Percentiles rank a stretch among this genome's conserved stretches.
Evolutionary conservation across 345 rosid genomes (phyloP).

Genomic region (Kernera saxatilis): DNA sequence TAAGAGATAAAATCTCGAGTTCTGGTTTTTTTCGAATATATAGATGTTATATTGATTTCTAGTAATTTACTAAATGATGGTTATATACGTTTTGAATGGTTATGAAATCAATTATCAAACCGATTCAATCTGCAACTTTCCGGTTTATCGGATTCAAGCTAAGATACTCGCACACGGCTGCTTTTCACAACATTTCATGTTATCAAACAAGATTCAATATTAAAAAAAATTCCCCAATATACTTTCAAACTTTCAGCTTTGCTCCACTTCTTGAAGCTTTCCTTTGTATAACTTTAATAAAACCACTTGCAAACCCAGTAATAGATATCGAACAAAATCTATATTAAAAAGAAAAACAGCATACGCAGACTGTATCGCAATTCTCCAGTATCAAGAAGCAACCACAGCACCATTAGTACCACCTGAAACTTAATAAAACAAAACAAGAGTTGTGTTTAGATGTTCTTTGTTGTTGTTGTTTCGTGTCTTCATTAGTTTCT

Average conservation of each 20-base stretch:
- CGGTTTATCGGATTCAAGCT: neutral
- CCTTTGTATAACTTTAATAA: conserved; percentile 18
- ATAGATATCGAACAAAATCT: neutral
- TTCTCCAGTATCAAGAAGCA: conserved; percentile 2
- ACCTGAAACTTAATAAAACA: conserved; percentile 23
- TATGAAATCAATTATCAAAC: neutral
- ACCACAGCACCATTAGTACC: conserved; percentile 22
- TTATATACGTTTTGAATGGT: too few relatives aligned
- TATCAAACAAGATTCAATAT: conserved; percentile 1
- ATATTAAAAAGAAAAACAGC: neutral
- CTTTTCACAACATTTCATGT: conserved; percentile 21
- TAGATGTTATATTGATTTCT: too few relatives aligned
- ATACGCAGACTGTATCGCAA: neutral
- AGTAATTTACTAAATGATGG: too few relatives aligned
- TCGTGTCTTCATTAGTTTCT: neutral
- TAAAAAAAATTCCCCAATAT: neutral
- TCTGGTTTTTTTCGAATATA: too few relatives aligned
- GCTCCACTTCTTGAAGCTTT: conserved; percentile 5
- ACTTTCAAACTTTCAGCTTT: conserved; percentile 5
- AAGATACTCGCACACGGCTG: neutral
- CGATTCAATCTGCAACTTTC: neutral
- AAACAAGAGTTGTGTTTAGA: neutral
- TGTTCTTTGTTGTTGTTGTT: neutral
- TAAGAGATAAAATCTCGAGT: too few relatives aligned
- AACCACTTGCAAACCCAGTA: conserved; percentile 1